A percentile compares a stretch with the other conserved stretches of the same genome.
phyloP scores from a whole-genome alignment of 768 basidiomycete species.

The Myochromella boudieri region DNA sequence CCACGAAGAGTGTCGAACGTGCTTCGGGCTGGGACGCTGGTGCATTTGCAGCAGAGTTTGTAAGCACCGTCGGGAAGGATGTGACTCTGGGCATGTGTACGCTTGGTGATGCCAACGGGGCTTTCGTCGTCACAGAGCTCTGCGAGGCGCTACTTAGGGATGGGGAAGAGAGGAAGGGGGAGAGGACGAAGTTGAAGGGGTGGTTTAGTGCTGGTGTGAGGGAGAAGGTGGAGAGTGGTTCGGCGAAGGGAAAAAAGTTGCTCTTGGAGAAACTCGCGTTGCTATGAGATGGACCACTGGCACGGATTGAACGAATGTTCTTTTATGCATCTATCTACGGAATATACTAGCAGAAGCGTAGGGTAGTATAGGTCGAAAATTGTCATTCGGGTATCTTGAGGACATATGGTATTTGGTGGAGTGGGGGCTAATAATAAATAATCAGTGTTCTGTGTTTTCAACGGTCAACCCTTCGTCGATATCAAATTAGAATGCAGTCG shows the following conservation, averaged over 20 bases:
- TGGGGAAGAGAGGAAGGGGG: constrained; percentile 33
- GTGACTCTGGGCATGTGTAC: constrained; percentile 54
- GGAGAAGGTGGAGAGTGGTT: constrained; percentile 48
- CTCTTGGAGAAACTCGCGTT: constrained; percentile 55
- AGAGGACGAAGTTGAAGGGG: constrained; percentile 43
- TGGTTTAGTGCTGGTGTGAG: constrained; percentile 59
- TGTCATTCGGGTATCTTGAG: too few species aligned
- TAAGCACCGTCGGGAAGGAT: constrained; percentile 52
- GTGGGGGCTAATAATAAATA: too few species aligned
- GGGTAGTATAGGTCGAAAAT: too few species aligned
- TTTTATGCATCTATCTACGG: too few species aligned
- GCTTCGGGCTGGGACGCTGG: constrained; percentile 55
- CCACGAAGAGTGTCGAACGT: constrained; percentile 51
- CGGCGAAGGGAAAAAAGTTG: constrained; percentile 71
- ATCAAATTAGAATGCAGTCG: too few species aligned
- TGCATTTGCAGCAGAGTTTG: constrained; percentile 59
- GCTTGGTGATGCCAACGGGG: constrained; percentile 56
- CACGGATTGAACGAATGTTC: too few species aligned
- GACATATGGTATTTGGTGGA: too few species aligned
- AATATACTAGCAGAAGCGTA: too few species aligned
- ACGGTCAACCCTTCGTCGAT: too few species aligned
- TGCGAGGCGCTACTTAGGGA: constrained; percentile 53
- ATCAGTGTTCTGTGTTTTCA: too few species aligned
- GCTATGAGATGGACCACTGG: too few species aligned
- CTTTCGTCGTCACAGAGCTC: constrained; percentile 76